Base-by-base conservation (phyloP, 1,139 yeast species). In the Sugiyamaella japonica region DNA sequence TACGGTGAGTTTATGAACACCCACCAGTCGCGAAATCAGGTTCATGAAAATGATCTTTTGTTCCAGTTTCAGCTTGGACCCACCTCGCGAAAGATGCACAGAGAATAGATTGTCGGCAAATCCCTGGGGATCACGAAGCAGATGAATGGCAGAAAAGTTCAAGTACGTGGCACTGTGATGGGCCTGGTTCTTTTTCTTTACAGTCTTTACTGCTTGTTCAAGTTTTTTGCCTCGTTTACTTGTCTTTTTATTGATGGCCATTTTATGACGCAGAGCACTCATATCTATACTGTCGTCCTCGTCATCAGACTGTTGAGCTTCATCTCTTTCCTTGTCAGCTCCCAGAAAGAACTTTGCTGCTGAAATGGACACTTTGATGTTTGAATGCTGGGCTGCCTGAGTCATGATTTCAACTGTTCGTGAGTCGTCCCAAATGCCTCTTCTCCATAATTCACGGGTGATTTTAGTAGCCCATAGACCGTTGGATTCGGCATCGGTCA, bases 351-450 rank as follows among this genome's bases (percentile, higher is more conserved):
- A 93, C 65, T 83, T 77, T 36, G 89, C 95, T 56, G 97, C 99
- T 1, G 97, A 88, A 56, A 86, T 76, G 10, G 96, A 88, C 52
- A 93, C 95, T 73, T 93, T 93, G 12, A 84, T 80, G 64, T 91
- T 96, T 9, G 87, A 83, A 67, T 90, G 97, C 57, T 88, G 72
- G 1, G 97, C 90, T 1, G 98, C 97, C 66, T 89, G 95, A 1
- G 96, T 86, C 98, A 95, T 91, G 65, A 93, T 83, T 71, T 93
- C 99, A 23, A 93, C 96, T 0, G 98, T 86, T 64, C 98, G 78
- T 1, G 96, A 81, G 71, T 93, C 99, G 70, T 90, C 97, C 99
- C 99, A 93, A 58, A 93, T 86, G 66, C 96, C 96, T 68, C 98
- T 80, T 74, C 96, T 81, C 99, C 99, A 93, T 54, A 93, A 77